Conservation (phyloP, 1,139 yeast species). For the Lodderomyces pseudojiufengensis region DNA sequence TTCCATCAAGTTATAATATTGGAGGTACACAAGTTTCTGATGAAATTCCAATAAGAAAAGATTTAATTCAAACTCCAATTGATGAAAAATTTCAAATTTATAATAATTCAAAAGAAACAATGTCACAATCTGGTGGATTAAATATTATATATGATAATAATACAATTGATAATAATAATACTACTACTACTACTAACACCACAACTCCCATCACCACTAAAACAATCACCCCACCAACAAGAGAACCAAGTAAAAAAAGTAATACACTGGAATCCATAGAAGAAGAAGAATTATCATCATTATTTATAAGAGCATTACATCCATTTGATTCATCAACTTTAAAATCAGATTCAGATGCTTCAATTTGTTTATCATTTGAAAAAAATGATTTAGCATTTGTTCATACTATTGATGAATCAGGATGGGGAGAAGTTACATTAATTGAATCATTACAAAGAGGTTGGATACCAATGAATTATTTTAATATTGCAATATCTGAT, state of each 20-base stretch:
- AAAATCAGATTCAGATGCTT: conserved; percentile 61
- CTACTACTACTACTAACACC: too few relatives aligned
- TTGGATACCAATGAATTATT: conserved; percentile 96
- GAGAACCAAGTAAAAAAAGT: not conserved
- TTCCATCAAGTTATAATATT: conserved; percentile 15
- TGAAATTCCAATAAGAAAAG: conserved; percentile 33
- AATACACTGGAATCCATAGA: conserved; percentile 4
- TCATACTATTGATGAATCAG: conserved; percentile 86
- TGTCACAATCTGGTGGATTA: conserved; percentile 10
- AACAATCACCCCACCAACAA: conserved; percentile 4
- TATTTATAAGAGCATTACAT: conserved; percentile 66
- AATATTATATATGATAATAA: conserved; percentile 10
- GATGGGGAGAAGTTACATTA: conserved; percentile 96
- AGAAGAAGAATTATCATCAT: conserved; percentile 42
- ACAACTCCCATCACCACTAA: too few relatives aligned
- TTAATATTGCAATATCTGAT: conserved; percentile 53
- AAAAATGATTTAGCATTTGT: conserved; percentile 81
- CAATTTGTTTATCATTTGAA: conserved; percentile 80
- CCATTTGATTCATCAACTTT: conserved; percentile 71
- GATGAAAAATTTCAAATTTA: conserved; percentile 18
- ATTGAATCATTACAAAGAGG: conserved; percentile 72
- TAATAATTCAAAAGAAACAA: conserved; percentile 5
- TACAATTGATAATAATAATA: conserved; percentile 4
- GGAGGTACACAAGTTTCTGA: conserved; percentile 19
- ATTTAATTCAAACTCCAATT: conserved; percentile 20